Evolutionary conservation across 2,329 filamentous ascomycete genomes (phyloP).

Genomic region (Periconia macrospinosa): DNA sequence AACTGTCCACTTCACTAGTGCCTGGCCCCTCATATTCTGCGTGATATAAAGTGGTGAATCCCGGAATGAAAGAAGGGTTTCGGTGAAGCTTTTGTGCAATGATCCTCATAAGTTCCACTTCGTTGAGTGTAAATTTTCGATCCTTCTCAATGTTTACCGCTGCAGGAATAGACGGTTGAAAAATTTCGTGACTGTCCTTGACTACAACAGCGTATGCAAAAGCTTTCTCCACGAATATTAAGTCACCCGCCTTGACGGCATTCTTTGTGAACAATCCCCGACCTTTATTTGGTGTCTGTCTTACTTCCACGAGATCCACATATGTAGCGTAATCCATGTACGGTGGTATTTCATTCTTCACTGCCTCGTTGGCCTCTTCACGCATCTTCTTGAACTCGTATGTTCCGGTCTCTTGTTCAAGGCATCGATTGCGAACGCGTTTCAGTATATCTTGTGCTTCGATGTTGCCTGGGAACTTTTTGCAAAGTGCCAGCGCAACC

Average conservation of each 20-base stretch:
- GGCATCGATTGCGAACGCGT: slow-evolving; percentile 17
- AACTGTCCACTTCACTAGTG: slow-evolving; percentile 37
- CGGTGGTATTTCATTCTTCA: slow-evolving; percentile 37
- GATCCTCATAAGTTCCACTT: slow-evolving; percentile 46
- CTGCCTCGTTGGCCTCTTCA: slow-evolving; percentile 32
- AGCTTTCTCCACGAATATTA: slow-evolving; percentile 55
- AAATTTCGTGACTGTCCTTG: slow-evolving; percentile 13
- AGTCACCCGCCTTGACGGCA: slow-evolving; percentile 38
- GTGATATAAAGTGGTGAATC: slow-evolving; percentile 39
- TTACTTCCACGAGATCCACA: slow-evolving; percentile 46
- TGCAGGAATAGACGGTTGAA: slow-evolving; percentile 25
- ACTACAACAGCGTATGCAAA: slow-evolving; percentile 47
- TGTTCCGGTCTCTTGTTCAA: slow-evolving; percentile 43
- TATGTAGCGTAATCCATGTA: slow-evolving; percentile 54
- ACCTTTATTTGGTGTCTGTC: slow-evolving; percentile 43
- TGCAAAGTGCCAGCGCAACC: slow-evolving; percentile 34
- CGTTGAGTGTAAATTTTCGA: slow-evolving; percentile 38
- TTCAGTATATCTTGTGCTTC: slow-evolving; percentile 27
- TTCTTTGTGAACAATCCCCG: slow-evolving; percentile 55
- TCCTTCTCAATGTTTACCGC: slow-evolving; percentile 43
- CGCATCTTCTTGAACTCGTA: slow-evolving; percentile 42
- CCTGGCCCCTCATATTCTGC: slow-evolving; percentile 43
- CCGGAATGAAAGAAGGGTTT: slow-evolving; percentile 39
- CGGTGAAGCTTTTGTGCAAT: slow-evolving; percentile 52
- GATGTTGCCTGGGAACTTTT: slow-evolving; percentile 27